A percentile compares a stretch with the other conserved stretches of the same genome.
Evolutionary conservation across 108 stramenopile genomes (phyloP).

Genomic region (Skeletonema menzelii): DNA sequence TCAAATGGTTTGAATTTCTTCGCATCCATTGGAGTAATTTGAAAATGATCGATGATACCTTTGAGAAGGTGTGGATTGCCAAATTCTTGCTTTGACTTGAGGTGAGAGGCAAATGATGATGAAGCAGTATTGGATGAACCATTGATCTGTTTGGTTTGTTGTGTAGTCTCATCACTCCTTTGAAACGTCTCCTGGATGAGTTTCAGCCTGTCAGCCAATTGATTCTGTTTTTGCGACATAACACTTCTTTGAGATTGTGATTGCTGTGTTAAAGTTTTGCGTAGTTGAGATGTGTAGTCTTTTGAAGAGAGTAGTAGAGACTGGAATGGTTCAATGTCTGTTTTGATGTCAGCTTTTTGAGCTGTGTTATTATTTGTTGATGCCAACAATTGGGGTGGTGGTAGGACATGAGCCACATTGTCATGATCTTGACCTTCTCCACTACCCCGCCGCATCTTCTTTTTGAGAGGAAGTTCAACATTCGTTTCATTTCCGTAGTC

Average conservation of each 20-base stretch:
- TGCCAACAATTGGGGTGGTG: constrained; percentile 7
- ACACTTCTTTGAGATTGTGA: constrained; percentile 8
- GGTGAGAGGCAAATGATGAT: constrained; percentile 32
- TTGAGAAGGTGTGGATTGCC: constrained; percentile 38
- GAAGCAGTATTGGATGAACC: background rate
- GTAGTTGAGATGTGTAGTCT: constrained; percentile 21
- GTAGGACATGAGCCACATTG: background rate
- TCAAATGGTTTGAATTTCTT: constrained; percentile 25
- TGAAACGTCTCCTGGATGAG: constrained; percentile 9
- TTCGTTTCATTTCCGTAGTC: background rate
- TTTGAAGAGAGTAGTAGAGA: constrained; percentile 12
- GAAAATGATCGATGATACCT: constrained; percentile 34
- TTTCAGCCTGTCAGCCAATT: constrained; percentile 13
- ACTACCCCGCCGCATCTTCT: constrained; percentile 2
- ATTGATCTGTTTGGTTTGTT: background rate
- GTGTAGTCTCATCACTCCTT: background rate
- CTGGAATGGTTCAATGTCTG: constrained; percentile 1
- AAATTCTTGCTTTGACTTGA: constrained; percentile 40
- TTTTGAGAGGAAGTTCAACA: background rate
- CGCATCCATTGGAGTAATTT: constrained; percentile 25
- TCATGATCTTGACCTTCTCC: background rate
- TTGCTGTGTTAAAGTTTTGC: constrained; percentile 15
- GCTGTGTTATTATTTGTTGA: background rate
- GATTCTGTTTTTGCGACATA: background rate
- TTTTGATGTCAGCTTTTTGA: background rate